Base-by-base conservation (phyloP, 1,284 basidiomycete genomes). In the Megacollybia platyphylla region DNA sequence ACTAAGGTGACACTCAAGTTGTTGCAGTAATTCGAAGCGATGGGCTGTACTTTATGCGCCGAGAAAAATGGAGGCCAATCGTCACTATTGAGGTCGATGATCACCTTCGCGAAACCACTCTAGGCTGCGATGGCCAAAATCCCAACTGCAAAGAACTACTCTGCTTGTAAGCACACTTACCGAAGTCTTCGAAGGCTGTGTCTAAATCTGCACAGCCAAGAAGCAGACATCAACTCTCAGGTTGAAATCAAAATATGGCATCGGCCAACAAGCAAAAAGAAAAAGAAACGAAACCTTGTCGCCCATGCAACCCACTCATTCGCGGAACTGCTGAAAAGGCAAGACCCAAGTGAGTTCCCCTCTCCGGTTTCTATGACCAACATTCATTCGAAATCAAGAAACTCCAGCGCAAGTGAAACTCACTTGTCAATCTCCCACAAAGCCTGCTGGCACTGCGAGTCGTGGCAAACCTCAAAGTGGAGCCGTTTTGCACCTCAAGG, bases 161-260 rank as follows among this genome's bases (percentile, higher is more conserved):
- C 17, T 11, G 4, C 18, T 18, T 40, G 39, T 40, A n/a, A 28
- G 39, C 29, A 26, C 10, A 11, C 18, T 10, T 17, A 39, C 18
- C 27, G 26, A n/a, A 28, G 11, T 5, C 17, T n/a, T 6, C 27
- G 11, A 15, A 15, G 15, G 11, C 11, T 18, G 27, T 26, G 26
- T 5, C n/a, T 15, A 29, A n/a, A 8, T n/a, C 2, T 28, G 15
- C 27, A 10, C 17, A 40, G 39, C 11, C 39, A 26, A 40, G 18
- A 40, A n/a, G 39, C 26, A 26, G 15, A 15, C 10, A 2, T 29
- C 4, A 9, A 40, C 18, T 26, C 39, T 4, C 3, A 3, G 2
- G 39, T 40, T 8, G 39, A 40, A 29, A 28, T 40, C 27, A 40
- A 40, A 29, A 17, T 40, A 27, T 40, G 39, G 39, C 26, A 40